Conservation (phyloP, 2,329 filamentous ascomycete genomes). For the Colletotrichum cordylinicola region DNA sequence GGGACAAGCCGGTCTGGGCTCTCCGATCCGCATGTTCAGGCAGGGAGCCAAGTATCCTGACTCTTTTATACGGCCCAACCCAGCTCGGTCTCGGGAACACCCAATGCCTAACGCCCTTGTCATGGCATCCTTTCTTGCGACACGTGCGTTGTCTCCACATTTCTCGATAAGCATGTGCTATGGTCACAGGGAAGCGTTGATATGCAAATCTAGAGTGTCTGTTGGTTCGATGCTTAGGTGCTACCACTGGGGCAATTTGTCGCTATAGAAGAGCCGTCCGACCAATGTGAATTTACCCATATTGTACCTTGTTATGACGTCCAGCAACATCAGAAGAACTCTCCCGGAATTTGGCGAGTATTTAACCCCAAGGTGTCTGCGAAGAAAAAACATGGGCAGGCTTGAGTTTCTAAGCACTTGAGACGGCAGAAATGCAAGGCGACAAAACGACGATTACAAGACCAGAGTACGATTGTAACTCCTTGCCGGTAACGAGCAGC, state of each 20-base stretch:
- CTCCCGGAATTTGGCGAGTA: neutral
- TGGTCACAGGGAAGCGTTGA: neutral
- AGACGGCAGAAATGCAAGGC: neutral
- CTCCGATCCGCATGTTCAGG: neutral
- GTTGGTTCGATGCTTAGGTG: neutral
- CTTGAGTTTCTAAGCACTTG: neutral
- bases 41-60: neutral
- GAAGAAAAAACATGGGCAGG: neutral
- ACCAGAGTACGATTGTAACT: neutral
- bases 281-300: neutral
- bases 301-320: neutral
- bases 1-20: neutral
- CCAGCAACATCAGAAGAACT: neutral
- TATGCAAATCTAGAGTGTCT: neutral
- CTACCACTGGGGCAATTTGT: neutral
- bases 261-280: neutral
- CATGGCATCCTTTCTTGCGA: neutral
- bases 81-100: neutral
- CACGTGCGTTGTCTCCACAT: neutral
- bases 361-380: neutral
- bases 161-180: neutral
- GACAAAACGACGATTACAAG: neutral
- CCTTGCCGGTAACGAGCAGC: neutral
- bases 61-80: neutral
- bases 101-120: neutral